Evolutionary conservation across 306 rosid genomes (phyloP).

Genomic region (Rosa chinensis): DNA sequence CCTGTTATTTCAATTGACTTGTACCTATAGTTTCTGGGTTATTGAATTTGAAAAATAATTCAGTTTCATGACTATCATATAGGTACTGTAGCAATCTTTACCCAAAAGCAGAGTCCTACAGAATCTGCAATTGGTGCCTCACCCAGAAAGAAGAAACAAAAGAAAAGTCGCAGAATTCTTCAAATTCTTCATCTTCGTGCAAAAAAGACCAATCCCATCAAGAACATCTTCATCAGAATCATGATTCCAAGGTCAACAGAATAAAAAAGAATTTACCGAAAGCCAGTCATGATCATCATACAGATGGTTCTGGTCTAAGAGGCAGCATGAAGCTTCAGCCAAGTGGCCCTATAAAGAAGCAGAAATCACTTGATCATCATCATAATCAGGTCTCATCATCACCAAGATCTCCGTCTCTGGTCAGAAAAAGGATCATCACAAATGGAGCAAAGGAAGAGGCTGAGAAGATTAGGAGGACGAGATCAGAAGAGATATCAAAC

Average conservation of each 20-base stretch:
- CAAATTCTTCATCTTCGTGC: slow-evolving; percentile 68
- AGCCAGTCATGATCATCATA: background rate
- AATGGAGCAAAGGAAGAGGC: slow-evolving; percentile 32
- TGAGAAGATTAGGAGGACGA: slow-evolving; percentile 56
- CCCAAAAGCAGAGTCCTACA: slow-evolving; percentile 53
- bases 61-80: slow-evolving; percentile 3
- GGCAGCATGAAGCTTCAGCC: slow-evolving; percentile 34
- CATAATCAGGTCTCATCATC: slow-evolving; percentile 20
- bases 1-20: background rate
- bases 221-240: background rate
- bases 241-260: slow-evolving; percentile 7
- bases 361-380: slow-evolving; percentile 39
- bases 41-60: background rate
- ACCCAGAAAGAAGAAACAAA: slow-evolving; percentile 51
- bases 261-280: slow-evolving; percentile 16
- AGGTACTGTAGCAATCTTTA: slow-evolving; percentile 90
- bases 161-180: slow-evolving; percentile 65
- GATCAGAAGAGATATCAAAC: slow-evolving; percentile 54
- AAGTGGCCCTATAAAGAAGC: slow-evolving; percentile 61
- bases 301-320: slow-evolving; percentile 13
- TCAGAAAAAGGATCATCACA: slow-evolving; percentile 57
- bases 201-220: slow-evolving; percentile 19
- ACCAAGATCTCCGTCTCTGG: slow-evolving; percentile 34
- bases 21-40: background rate
- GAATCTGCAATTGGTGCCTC: slow-evolving; percentile 91